A percentile compares a stretch with the other conserved stretches of the same genome.
Conservation (phyloP, 495 filamentous ascomycete species). For the Amphirosellinia nigrospora region DNA sequence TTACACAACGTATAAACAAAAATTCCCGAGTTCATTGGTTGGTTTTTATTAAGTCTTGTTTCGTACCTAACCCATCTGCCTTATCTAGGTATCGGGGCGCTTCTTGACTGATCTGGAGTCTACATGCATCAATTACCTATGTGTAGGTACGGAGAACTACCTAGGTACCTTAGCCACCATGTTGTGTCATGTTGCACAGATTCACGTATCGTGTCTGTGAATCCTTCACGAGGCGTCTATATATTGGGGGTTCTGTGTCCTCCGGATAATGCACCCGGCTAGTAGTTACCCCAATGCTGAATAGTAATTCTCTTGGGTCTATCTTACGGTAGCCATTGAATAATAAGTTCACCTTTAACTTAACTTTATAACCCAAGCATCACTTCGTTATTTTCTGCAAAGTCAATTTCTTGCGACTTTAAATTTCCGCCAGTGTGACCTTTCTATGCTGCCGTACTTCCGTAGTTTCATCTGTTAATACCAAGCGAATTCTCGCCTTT, state of each 20-base stretch:
- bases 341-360: no score
- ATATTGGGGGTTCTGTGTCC: background rate
- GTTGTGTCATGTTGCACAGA: constrained; percentile 22
- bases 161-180: background rate
- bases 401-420: no score
- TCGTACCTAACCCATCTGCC: constrained; percentile 5
- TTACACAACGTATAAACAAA: background rate
- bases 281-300: constrained; percentile 3
- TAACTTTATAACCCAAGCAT: no score
- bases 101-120: background rate
- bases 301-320: no score
- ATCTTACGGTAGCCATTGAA: no score
- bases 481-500: background rate
- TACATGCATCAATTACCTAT: constrained; percentile 1
- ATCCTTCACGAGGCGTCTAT: background rate
- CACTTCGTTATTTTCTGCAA: no score
- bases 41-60: no score
- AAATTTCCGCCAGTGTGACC: no score
- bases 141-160: constrained; percentile 7
- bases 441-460: background rate
- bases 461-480: background rate
- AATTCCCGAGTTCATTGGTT: background rate
- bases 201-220: constrained; percentile 8
- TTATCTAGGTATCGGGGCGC: background rate
- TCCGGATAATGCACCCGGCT: constrained; percentile 40